Evolutionary conservation across 345 rosid species (phyloP).

Genomic region (Eucalyptus pauciflora): DNA sequence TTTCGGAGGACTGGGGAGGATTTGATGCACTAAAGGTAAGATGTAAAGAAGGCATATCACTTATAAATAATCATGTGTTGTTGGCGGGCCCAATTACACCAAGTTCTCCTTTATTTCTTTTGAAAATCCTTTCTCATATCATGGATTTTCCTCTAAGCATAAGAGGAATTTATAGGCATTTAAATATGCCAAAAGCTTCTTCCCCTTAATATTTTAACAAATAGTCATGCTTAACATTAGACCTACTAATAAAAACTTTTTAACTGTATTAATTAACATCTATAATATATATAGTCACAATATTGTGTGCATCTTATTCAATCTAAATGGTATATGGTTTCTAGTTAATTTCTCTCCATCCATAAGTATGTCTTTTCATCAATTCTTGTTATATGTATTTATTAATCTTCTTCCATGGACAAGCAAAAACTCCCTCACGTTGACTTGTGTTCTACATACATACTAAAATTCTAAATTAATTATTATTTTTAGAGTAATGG

Average conservation of each 20-base stretch:
- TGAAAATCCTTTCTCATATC: not conserved
- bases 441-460: not conserved
- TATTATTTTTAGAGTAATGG: not conserved
- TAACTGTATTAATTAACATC: not conserved
- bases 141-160: not conserved
- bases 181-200: not conserved
- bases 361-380: not conserved
- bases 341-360: not conserved
- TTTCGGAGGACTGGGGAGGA: accelerated
- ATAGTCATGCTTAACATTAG: not conserved
- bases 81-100: accelerated
- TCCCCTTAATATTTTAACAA: not conserved
- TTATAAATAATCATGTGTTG: not conserved
- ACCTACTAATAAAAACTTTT: not conserved
- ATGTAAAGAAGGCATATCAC: not conserved
- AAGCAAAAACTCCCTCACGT: not conserved
- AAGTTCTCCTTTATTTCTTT: not conserved
- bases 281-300: no score
- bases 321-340: not conserved
- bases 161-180: not conserved
- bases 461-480: not conserved
- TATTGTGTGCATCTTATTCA: no score
- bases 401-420: not conserved
- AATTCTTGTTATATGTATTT: not conserved
- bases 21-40: not conserved